Conservation (phyloP, 2,329 filamentous ascomycete genomes). For the Epichloe coenophiala region DNA sequence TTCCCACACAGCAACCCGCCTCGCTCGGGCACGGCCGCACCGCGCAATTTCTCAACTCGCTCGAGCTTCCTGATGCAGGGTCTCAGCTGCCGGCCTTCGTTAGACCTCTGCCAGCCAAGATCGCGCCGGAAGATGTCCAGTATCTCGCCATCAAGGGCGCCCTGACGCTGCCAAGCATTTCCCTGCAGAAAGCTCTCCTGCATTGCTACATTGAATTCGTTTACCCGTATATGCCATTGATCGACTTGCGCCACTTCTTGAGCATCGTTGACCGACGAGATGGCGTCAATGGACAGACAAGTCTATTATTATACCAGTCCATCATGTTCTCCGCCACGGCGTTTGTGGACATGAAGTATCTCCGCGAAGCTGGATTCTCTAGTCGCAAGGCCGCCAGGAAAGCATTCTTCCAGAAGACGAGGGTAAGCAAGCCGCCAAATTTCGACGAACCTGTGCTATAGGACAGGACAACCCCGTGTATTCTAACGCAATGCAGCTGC, state of each 20-base stretch:
- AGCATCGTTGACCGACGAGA: conserved; percentile 50
- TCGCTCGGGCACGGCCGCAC: conserved; percentile 25
- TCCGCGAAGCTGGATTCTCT: conserved; percentile 64
- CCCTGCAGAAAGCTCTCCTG: conserved; percentile 67
- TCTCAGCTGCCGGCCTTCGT: conserved; percentile 54
- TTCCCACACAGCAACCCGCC: conserved; percentile 1
- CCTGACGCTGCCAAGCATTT: conserved; percentile 55
- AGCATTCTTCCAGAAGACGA: conserved; percentile 77
- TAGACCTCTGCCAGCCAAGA: conserved; percentile 62
- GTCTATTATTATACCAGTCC: conserved; percentile 80
- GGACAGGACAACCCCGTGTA: not conserved
- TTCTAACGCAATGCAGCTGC: conserved; percentile 35
- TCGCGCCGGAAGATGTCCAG: conserved; percentile 67
- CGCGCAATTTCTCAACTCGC: conserved; percentile 30
- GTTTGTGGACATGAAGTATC: conserved; percentile 67
- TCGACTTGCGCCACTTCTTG: conserved; percentile 54
- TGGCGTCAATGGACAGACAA: conserved; percentile 58
- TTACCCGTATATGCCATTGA: conserved; percentile 83
- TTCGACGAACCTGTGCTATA: not conserved
- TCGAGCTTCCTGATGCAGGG: conserved; percentile 31
- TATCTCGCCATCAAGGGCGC: conserved; percentile 80
- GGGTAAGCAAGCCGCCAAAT: conserved; percentile 39
- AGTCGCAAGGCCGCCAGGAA: conserved; percentile 73
- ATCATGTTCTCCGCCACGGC: conserved; percentile 90
- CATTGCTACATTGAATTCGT: conserved; percentile 79